Evolutionary conservation across 2,329 filamentous ascomycete genomes (phyloP), one percentile per base, ranked within the genome.

Genomic region (Hypoxylon sp.): DNA sequence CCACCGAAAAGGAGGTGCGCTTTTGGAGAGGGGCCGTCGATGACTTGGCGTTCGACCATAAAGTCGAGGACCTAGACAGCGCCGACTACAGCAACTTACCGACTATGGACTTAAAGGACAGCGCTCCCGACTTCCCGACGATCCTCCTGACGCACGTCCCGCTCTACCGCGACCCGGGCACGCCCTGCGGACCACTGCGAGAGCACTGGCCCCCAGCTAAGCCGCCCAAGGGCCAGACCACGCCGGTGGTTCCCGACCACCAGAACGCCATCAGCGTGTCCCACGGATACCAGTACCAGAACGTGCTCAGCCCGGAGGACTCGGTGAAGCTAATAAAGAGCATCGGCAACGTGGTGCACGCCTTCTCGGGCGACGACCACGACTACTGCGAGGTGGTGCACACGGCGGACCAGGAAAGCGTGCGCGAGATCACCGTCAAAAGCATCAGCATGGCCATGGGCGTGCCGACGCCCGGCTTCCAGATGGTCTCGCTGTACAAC

Each of bases 401-500:
- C 77, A 87, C 88, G 2, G 84, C 87, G 17, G 87, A 89, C 62
- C 88, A 88, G 66, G 84, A 84, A 32, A 85, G 84, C 24, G 86
- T 90, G 30, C 83, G 82, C 50, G 95, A 99, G 76, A 96, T 97
- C 68, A 99, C 95, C 0, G 93, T 98, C 71, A 99, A 99, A 80
- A 94, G 91, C 73, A 88, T 96, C 69, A 96, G 90, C 73, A 97
- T 94, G 93, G 93, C 93, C 17, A 98, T 98, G 95, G 94, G 95
- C 7, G 91, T 99, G 1, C 86, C 92, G 0, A 89, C 86, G 5
- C 95, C 95, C 0, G 95, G 93, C 0, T 95, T 99, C 70, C 81
- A 95, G 65, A 88, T 97, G 79, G 86, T 93, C 41, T 97, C 93
- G 75, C 82, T 99, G 59, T 97, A 93, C 87, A 98, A 99, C 74